These are phyloP conservation scores for Citrus glauca DNA, from an alignment of 345 rosid species.

Conservation along the genomic window DNA sequence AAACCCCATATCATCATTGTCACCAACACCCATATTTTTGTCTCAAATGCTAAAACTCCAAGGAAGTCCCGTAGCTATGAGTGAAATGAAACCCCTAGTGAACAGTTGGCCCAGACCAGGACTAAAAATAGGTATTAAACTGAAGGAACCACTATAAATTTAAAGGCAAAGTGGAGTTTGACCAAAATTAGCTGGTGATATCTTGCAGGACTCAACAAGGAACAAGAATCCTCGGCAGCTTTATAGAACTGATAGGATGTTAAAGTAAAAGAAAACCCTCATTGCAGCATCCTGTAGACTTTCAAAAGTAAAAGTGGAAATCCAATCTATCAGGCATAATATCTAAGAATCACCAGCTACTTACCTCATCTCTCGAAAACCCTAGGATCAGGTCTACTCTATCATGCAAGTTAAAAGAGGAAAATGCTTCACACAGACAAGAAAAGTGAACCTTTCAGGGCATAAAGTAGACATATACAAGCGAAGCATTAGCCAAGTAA, in stretches of 20 bases:
- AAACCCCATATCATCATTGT: conserved; percentile 45
- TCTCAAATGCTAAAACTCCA: conserved; percentile 26
- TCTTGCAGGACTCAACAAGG: conserved; percentile 70
- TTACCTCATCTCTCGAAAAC: conserved; percentile 34
- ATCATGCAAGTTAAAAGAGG: conserved; percentile 37
- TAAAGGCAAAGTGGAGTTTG: conserved; percentile 38
- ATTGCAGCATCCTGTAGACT: conserved; percentile 47
- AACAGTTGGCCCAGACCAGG: conserved; percentile 18
- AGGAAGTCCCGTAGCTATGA: conserved; percentile 12
- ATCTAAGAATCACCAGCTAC: conserved; percentile 53
- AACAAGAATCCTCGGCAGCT: conserved; percentile 60
- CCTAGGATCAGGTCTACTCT: conserved; percentile 41
- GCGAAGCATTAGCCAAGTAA: conserved; percentile 53
- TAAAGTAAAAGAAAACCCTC: conserved; percentile 46
- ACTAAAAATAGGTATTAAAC: conserved; percentile 18
- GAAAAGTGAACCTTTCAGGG: conserved; percentile 94
- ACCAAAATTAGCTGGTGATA: conserved; percentile 48
- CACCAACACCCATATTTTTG: conserved; percentile 55
- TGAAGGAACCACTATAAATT: conserved; percentile 13
- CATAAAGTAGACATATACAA: conserved; percentile 63
- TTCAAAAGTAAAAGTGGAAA: conserved; percentile 37
- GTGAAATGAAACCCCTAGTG: conserved; percentile 21
- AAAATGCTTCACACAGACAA: conserved; percentile 52
- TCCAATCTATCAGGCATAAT: conserved; percentile 59
- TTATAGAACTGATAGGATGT: conserved; percentile 51